These are phyloP conservation scores for Fonsecaea multimorphosa DNA, from an alignment of 2,329 filamentous ascomycete genomes.

Conservation along the genomic window DNA sequence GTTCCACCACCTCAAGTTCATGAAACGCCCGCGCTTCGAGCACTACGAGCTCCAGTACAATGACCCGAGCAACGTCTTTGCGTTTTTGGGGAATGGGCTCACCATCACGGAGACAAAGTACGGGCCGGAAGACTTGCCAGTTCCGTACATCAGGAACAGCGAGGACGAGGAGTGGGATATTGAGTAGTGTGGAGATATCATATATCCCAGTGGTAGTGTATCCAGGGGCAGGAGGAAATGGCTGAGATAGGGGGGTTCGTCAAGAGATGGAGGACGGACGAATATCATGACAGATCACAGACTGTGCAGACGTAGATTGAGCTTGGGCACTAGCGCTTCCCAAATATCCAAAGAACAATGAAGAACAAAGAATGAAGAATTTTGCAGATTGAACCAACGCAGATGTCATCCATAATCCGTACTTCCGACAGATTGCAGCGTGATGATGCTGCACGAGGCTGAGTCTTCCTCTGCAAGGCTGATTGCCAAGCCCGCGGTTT, in stretches of 20 bases:
- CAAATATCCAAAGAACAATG: too few relatives aligned
- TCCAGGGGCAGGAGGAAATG: too few relatives aligned
- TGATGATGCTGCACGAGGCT: background rate
- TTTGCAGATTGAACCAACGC: too few relatives aligned
- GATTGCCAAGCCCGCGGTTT: background rate
- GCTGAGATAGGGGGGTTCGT: too few relatives aligned
- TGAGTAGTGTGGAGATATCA: conserved; percentile 11
- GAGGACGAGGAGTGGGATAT: conserved; percentile 36
- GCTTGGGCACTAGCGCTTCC: too few relatives aligned
- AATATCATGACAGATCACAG: too few relatives aligned
- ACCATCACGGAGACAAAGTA: conserved; percentile 48
- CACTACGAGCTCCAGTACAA: conserved; percentile 50
- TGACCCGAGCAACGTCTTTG: conserved; percentile 49
- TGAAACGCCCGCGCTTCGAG: conserved; percentile 49
- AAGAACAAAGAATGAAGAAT: too few relatives aligned
- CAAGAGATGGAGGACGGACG: too few relatives aligned
- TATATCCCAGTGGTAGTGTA: background rate
- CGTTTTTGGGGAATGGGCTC: conserved; percentile 54
- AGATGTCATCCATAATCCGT: too few relatives aligned
- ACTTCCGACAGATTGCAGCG: too few relatives aligned
- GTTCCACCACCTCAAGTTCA: conserved; percentile 49
- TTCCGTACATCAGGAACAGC: conserved; percentile 32
- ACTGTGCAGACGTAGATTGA: too few relatives aligned
- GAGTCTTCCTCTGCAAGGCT: background rate
- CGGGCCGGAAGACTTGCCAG: conserved; percentile 18